These are phyloP conservation scores for Sarocladium oryzae DNA, from an alignment of 2,329 filamentous ascomycete species.

Conservation along the genomic window DNA sequence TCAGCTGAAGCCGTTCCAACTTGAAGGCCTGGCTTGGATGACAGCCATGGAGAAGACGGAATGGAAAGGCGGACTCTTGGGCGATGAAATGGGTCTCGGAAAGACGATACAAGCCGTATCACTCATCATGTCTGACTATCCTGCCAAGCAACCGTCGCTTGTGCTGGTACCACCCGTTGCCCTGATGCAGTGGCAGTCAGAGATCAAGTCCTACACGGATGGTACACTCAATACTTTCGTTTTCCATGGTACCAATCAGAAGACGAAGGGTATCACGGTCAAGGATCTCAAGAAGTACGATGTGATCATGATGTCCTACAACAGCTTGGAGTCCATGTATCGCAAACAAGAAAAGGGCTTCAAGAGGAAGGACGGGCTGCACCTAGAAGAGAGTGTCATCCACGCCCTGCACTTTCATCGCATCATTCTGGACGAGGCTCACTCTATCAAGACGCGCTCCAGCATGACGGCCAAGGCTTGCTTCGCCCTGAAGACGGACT, in stretches of 20 bases:
- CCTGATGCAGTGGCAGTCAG: constrained; percentile 88
- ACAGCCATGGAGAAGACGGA: constrained; percentile 75
- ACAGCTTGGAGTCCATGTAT: constrained; percentile 82
- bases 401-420: constrained; percentile 85
- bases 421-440: constrained; percentile 88
- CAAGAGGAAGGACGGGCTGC: constrained; percentile 68
- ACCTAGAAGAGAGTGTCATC: constrained; percentile 75
- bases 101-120: constrained; percentile 99
- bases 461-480: constrained; percentile 93
- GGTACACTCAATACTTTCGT: constrained; percentile 86
- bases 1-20: constrained; percentile 85
- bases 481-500: constrained; percentile 79
- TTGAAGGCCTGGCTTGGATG: constrained; percentile 95
- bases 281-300: constrained; percentile 77
- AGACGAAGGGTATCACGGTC: constrained; percentile 68
- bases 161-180: constrained; percentile 91
- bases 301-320: constrained; percentile 97
- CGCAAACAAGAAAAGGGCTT: constrained; percentile 91
- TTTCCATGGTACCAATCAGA: constrained; percentile 79
- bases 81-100: constrained; percentile 97
- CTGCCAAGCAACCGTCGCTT: constrained; percentile 69
- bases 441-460: constrained; percentile 86
- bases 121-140: constrained; percentile 95
- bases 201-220: constrained; percentile 76
- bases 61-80: constrained; percentile 85